Percentiles rank a stretch among this genome's conserved stretches.
Evolutionary conservation across 495 filamentous ascomycete species (phyloP).

Genomic region (Amniculicola lignicola): DNA sequence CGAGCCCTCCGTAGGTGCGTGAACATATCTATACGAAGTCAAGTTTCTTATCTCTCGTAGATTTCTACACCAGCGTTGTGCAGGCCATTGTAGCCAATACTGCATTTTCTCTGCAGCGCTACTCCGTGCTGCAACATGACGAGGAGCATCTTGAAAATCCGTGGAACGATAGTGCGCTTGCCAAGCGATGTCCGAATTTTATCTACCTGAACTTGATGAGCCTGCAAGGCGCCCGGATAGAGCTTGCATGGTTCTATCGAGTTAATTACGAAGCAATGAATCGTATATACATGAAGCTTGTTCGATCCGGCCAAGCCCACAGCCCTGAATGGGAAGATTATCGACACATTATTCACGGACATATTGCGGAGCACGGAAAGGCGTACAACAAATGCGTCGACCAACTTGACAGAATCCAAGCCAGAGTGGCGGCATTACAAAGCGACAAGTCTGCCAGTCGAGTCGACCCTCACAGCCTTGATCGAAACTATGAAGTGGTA

Average conservation of each 20-base stretch:
- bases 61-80: constrained; percentile 5
- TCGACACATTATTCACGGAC: background rate
- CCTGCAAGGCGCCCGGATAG: constrained; percentile 1
- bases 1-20: constrained; percentile 6
- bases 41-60: background rate
- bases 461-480: constrained; percentile 1
- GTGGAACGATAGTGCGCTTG: background rate
- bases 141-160: background rate
- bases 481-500: constrained; percentile 1
- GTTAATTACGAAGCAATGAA: constrained; percentile 9
- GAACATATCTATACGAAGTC: constrained; percentile 1
- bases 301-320: constrained; percentile 3
- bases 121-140: constrained; percentile 1
- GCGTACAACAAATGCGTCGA: constrained; percentile 6
- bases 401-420: constrained; percentile 10
- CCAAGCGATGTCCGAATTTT: background rate
- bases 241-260: constrained; percentile 5
- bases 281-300: constrained; percentile 5
- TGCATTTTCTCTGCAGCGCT: constrained; percentile 11
- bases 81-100: constrained; percentile 5
- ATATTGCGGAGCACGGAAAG: background rate
- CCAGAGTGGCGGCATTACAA: constrained; percentile 6
- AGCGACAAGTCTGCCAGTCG: constrained; percentile 1
- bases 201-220: constrained; percentile 12
- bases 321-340: constrained; percentile 1